A percentile compares a stretch with the other conserved stretches of the same genome.
These are phyloP conservation scores for Poa annua DNA, from an alignment of 176 grass and related monocot genomes.

Conservation along the genomic window DNA sequence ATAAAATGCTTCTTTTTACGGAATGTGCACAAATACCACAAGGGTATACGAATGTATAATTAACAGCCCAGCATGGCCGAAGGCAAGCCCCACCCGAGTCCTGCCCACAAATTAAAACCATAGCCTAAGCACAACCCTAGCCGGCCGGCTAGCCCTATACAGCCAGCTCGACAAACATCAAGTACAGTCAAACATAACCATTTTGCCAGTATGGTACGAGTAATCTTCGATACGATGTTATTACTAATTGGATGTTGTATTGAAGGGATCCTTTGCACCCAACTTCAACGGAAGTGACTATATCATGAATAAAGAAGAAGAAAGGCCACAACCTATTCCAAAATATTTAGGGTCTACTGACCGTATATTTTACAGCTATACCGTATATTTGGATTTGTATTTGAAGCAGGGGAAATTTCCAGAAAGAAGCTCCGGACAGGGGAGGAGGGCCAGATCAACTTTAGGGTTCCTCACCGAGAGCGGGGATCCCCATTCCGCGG, in stretches of 20 bases:
- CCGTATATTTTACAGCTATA: not conserved
- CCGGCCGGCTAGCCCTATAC: not conserved
- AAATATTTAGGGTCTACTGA: not conserved
- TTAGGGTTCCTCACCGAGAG: not conserved
- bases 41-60: not conserved
- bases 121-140: not conserved
- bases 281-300: not conserved
- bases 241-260: not conserved
- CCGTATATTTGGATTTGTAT: not conserved
- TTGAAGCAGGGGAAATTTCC: not conserved
- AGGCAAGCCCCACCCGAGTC: not conserved
- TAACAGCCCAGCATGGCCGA: not conserved
- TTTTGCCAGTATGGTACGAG: not conserved
- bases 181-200: not conserved
- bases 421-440: not conserved
- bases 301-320: not conserved
- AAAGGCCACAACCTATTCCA: not conserved
- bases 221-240: not conserved
- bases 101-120: not conserved
- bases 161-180: not conserved
- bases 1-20: not conserved
- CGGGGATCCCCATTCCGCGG: not conserved
- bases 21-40: constrained; percentile 13
- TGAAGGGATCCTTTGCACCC: not conserved
- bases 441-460: not conserved